Base-by-base conservation (phyloP, 257 asterid genomes). In the Verbascum thapsus region DNA sequence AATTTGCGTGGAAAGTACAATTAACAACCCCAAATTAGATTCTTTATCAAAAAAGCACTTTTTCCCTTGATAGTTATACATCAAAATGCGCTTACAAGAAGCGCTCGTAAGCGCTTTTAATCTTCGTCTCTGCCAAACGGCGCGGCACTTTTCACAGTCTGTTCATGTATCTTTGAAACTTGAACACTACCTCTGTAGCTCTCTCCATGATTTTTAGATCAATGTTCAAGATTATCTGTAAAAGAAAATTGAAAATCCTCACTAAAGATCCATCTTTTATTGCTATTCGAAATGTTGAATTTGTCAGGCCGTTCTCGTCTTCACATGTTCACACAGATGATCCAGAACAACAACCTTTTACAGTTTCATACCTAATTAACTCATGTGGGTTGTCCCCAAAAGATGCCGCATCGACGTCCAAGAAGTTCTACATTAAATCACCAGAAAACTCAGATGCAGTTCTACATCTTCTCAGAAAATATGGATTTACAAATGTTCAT, bases 401-500 rank as follows among this genome's bases (percentile, higher is more conserved):
- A 6, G 60, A 26, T 11, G 75, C 71, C 37, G 5, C 63, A 11
- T 37, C 10, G 6, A 60, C 13, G 8, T 63, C 61, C 38, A 63
- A 56, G 30, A 45, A 48, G 37, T 38, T 71, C 35, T 8, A 49
- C 57, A 11, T 54, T 26, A 32, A 66, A 44, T 66, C 71, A 10
- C 64, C 39, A 4, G 35, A 66, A 26, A 66, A 66, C 15, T 64
- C 71, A 7, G 71, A 66, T 6, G 64, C 71, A 3, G 71, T 66
- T 44, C 35, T 73, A 12, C 55, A 55, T 8, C 51, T 61, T 39
- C 51, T 67, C 61, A 22, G 48, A 49, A 40, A 61, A 19, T 58
- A 67, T 17, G 74, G 66, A 39, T 67, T 73, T 50, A 61, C 59
- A 1, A 53, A 67, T 26, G 23, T 50, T 13, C 49, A 67, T 10